phyloP scores from a whole-genome alignment of 352 stramenopile genomes.

The Pythium biforme region DNA sequence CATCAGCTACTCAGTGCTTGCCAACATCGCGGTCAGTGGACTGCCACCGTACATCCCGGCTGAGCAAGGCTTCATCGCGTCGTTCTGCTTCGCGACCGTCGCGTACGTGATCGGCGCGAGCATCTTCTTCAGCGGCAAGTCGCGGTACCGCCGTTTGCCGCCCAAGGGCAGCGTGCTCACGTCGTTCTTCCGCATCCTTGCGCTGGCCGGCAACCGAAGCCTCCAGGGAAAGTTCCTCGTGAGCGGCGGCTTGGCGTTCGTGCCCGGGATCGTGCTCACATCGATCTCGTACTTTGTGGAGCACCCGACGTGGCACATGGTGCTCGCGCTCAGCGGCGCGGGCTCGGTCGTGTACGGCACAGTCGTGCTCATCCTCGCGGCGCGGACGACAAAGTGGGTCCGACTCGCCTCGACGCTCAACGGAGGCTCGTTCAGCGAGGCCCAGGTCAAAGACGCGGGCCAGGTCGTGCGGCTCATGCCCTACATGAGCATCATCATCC shows the following conservation, averaged over 20 bases:
- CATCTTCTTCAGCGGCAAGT: conserved; percentile 75
- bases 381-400: conserved; percentile 64
- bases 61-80: conserved; percentile 88
- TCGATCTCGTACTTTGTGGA: conserved; percentile 80
- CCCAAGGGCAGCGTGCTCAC: conserved; percentile 77
- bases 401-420: conserved; percentile 42
- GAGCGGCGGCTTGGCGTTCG: conserved; percentile 65
- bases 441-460: conserved; percentile 66
- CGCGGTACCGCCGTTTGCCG: conserved; percentile 61
- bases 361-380: conserved; percentile 64
- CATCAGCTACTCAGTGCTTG: conserved; percentile 89
- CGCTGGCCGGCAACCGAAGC: conserved; percentile 27
- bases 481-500: conserved; percentile 82
- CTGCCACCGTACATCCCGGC: conserved; percentile 78
- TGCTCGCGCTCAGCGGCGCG: conserved; percentile 52
- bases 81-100: conserved; percentile 81
- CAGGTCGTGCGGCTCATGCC: conserved; percentile 80
- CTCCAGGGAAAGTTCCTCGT: conserved; percentile 67
- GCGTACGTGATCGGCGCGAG: conserved; percentile 70
- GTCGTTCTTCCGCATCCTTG: conserved; percentile 44
- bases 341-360: conserved; percentile 64
- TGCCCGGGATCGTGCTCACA: conserved; percentile 73
- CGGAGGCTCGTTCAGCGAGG: conserved; percentile 49
- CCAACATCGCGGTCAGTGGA: conserved; percentile 90
- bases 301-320: conserved; percentile 54